Base-by-base conservation (phyloP, 768 basidiomycete genomes). In the Suillus plorans region DNA sequence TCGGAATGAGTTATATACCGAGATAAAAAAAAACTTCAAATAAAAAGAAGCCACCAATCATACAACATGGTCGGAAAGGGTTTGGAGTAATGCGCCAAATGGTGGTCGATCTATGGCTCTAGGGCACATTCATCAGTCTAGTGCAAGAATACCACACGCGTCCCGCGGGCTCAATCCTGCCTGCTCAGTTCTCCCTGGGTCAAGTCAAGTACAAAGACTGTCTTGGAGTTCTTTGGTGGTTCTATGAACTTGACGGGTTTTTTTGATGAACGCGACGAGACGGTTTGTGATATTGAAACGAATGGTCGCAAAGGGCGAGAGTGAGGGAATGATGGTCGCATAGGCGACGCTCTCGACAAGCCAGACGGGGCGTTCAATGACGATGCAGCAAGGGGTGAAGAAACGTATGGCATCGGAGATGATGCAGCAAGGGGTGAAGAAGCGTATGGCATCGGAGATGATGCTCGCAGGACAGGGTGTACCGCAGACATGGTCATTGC, bases 151-250 rank as follows among this genome's bases (percentile, higher is more conserved):
- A 31, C 20, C 25, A 1, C 16, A n/a, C 13, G 25, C 20, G 31
- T 31, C 28, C 28, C 18, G 41, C 58, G 1, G 49, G 41, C 50
- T 80, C 72, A 85, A 68, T 85, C 84, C 76, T 88, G 88, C 71
- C 91, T 81, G 76, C 90, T 85, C 74, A 95, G 83, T 74, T 95
- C 92, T 9, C 86, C 91, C 74, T 92, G 92, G 0, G 92, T 93
- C 64, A 95, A 82, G 76, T 94, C 84, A 61, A 95, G 86, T 66
- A 89, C 80, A 70, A 93, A 94, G 45, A 85, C 86, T 57, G 81
- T 80, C 74, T 85, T 84, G 76, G 86, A 86, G 73, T 90, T 87
- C 71, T 86, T 82, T 34, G 93, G 91, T 12, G 91, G 89, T 73
- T 92, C 84, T 64, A 95, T 93, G 72, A 94, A 81, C 72, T 94